Base-by-base conservation (phyloP, 768 basidiomycete genomes). In the Mycena filopes region DNA sequence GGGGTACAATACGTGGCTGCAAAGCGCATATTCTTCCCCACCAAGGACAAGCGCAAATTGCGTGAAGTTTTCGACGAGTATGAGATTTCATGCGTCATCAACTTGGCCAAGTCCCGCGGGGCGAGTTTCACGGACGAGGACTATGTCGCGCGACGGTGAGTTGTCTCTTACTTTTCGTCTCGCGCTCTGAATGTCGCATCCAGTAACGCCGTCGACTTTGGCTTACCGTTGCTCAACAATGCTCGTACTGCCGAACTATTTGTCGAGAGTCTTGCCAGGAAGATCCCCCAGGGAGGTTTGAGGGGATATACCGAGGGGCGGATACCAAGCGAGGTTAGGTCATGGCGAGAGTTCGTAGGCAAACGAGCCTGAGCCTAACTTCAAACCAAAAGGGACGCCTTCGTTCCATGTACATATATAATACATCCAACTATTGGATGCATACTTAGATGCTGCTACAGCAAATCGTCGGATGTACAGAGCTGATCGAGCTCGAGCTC, bases 131-230 rank as follows among this genome's bases (percentile, higher is more conserved):
- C 88, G 15, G 98, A 99, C 74, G 94, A 98, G 75, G 96, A 99
- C 72, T 99, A 99, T 72, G 96, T 98, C 49, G 97, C 98, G 58
- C 87, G 98, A 74, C 86, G 92, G 89, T 92, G 73, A 71, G 87
- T 82, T 60, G 23, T 26, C 33, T 26, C 33, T 43, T 15, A 57
- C 8, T 36, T 43, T 49, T 16, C 10, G 45, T 56, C 60, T 33
- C 59, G 54, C 36, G 45, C 28, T 29, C 36, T 59, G 38, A 65
- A 49, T 60, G 26, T 29, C 12, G 1, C 21, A 20, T 40, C 4
- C 70, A 92, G 96, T 69, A 96, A 96, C 75, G 95, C 95, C 56
- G 95, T 97, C 57, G 96, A 99, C 81, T 99, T 98, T 69, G 98
- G 98, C 63, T 78, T 98, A 60, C 92, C 95, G 13, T 78, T 98